Evolutionary conservation across 2,329 filamentous ascomycete species (phyloP).

Genomic region (Tolypocladium tundrense): DNA sequence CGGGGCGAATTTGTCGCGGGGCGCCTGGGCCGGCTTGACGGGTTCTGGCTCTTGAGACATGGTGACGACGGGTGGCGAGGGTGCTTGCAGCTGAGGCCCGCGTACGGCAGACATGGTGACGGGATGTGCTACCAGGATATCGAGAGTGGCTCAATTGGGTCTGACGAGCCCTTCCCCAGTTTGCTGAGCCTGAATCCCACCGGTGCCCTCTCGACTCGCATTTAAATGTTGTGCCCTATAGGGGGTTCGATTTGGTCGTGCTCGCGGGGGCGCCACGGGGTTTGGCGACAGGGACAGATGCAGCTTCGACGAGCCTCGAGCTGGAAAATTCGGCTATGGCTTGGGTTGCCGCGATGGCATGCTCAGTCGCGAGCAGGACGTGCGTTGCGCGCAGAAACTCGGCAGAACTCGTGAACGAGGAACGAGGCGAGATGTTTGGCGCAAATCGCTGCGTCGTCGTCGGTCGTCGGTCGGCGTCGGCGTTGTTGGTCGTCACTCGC

Average conservation of each 20-base stretch:
- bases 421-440: background rate
- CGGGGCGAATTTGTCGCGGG: constrained; percentile 13
- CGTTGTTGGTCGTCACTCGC: background rate
- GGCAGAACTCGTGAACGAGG: background rate
- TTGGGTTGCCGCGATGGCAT: background rate
- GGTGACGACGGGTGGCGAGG: constrained; percentile 3
- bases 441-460: background rate
- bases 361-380: background rate
- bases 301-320: background rate
- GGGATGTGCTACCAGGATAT: constrained; percentile 4
- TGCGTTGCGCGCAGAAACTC: background rate
- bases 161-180: constrained; percentile 7
- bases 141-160: constrained; percentile 8
- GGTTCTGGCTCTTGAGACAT: constrained; percentile 16
- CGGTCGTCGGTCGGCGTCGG: background rate
- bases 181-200: constrained; percentile 8
- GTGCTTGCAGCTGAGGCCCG: constrained; percentile 5
- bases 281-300: background rate
- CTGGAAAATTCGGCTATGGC: background rate
- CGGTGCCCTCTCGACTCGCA: constrained; percentile 8
- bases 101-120: constrained; percentile 21
- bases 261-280: background rate
- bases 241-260: background rate
- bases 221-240: constrained; percentile 5
- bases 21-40: constrained; percentile 14